Percentiles rank a stretch among this genome's conserved stretches.
phyloP scores from a whole-genome alignment of 805 yeast species.

The Candida piceae region DNA sequence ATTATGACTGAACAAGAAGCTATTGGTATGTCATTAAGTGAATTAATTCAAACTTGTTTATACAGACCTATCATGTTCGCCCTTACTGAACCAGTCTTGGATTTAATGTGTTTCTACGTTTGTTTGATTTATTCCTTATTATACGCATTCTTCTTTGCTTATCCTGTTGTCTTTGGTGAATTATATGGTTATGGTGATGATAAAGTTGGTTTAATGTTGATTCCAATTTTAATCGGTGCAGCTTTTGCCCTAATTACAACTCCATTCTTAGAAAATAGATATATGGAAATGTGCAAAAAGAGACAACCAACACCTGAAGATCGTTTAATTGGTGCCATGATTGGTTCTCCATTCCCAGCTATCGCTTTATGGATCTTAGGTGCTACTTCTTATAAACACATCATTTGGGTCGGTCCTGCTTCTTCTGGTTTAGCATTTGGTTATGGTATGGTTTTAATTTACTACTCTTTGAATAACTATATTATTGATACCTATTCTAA shows the following conservation, averaged over 20 bases:
- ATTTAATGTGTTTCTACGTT: conserved; percentile 77
- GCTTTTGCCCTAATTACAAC: conserved; percentile 67
- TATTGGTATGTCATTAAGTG: conserved; percentile 61
- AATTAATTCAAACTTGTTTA: conserved; percentile 67
- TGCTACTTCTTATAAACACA: conserved; percentile 65
- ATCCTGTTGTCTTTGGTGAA: conserved; percentile 80
- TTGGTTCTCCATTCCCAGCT: conserved; percentile 80
- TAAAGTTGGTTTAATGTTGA: conserved; percentile 77
- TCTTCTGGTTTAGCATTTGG: conserved; percentile 56
- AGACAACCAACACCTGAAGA: conserved; percentile 75
- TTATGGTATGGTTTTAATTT: conserved; percentile 56
- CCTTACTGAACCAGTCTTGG: conserved; percentile 79
- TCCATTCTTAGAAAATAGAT: conserved; percentile 62
- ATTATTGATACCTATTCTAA: conserved; percentile 87
- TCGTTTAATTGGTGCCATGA: conserved; percentile 73
- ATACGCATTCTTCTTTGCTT: conserved; percentile 93
- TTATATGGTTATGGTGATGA: conserved; percentile 76
- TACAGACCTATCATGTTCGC: conserved; percentile 76
- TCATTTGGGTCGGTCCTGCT: conserved; percentile 64
- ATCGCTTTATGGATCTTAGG: conserved; percentile 76
- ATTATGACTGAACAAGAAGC: conserved; percentile 95
- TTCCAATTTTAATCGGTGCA: conserved; percentile 90
- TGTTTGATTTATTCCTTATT: conserved; percentile 86
- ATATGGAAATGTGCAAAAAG: conserved; percentile 43
- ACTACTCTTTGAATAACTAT: conserved; percentile 64